A percentile compares a stretch with the other conserved stretches of the same genome.
phyloP scores from a whole-genome alignment of 2,329 filamentous ascomycete genomes.

The Monilinia fructigena region DNA sequence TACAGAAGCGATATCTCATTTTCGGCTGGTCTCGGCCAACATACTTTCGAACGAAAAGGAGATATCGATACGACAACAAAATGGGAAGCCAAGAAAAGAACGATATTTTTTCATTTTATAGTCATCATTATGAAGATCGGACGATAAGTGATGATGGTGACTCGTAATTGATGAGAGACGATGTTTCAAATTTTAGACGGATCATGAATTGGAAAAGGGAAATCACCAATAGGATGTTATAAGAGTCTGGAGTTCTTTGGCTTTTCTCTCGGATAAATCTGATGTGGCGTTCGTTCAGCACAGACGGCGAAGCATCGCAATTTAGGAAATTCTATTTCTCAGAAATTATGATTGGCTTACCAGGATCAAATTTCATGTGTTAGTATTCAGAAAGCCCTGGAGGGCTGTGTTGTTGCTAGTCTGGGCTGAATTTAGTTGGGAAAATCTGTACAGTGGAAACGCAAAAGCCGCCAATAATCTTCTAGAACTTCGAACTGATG shows the following conservation, averaged over 20 bases:
- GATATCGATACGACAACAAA: background rate
- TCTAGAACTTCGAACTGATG: background rate
- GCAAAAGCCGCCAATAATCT: background rate
- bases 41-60: background rate
- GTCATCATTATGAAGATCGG: background rate
- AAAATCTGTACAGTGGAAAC: background rate
- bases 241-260: constrained; percentile 10
- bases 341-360: constrained; percentile 3
- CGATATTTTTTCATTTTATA: background rate
- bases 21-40: background rate
- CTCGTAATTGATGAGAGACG: constrained; percentile 7
- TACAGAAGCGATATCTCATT: constrained; percentile 9
- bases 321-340: constrained; percentile 4
- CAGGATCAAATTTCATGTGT: background rate
- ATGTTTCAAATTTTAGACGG: constrained; percentile 12
- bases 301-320: constrained; percentile 17
- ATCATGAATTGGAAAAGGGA: background rate
- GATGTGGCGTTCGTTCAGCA: constrained; percentile 13
- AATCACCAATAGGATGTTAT: background rate
- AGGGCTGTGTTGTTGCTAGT: too few species aligned
- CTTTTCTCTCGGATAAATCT: background rate
- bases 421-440: constrained; percentile 6
- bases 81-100: background rate
- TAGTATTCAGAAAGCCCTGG: background rate
- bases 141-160: background rate